Percentiles rank a stretch among this genome's conserved stretches.
phyloP scores from a whole-genome alignment of 805 yeast genomes.

The Starmerella etchellsii region DNA sequence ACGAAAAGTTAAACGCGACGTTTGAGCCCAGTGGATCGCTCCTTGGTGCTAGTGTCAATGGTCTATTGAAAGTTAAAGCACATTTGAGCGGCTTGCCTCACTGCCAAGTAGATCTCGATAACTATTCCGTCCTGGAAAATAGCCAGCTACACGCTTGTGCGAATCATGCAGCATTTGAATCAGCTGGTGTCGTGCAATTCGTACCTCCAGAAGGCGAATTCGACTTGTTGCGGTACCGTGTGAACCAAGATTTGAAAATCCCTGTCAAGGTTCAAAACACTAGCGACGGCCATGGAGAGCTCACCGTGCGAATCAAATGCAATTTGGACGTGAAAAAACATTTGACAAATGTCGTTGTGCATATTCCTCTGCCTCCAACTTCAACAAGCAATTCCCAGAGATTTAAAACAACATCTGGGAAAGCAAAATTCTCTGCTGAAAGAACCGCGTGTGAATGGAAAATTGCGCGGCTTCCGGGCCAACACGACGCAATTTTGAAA shows the following conservation, averaged over 20 bases:
- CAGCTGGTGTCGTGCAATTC: slow-evolving; percentile 52
- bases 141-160: slow-evolving; percentile 84
- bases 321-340: slow-evolving; percentile 9
- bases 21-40: slow-evolving; percentile 47
- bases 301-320: slow-evolving; percentile 9
- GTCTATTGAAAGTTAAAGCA: slow-evolving; percentile 55
- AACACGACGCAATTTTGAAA: slow-evolving; percentile 46
- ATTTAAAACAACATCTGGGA: slow-evolving; percentile 40
- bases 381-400: slow-evolving; percentile 8
- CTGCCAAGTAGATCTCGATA: slow-evolving; percentile 69
- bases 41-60: slow-evolving; percentile 61
- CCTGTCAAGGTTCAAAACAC: slow-evolving; percentile 47
- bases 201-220: slow-evolving; percentile 82
- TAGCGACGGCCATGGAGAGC: slow-evolving; percentile 31
- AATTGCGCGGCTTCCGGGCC: slow-evolving; percentile 54
- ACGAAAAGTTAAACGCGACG: slow-evolving; percentile 60
- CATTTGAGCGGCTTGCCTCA: slow-evolving; percentile 71
- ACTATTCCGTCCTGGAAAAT: slow-evolving; percentile 45
- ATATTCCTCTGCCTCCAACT: slow-evolving; percentile 41
- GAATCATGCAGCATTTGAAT: slow-evolving; percentile 52
- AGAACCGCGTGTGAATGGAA: slow-evolving; percentile 59
- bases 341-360: slow-evolving; percentile 41
- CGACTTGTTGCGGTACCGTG: slow-evolving; percentile 66
- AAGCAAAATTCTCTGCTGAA: slow-evolving; percentile 53
- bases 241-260: slow-evolving; percentile 39